Conservation (phyloP, 2,329 filamentous ascomycete genomes). For the Colletotrichum liaoningense region DNA sequence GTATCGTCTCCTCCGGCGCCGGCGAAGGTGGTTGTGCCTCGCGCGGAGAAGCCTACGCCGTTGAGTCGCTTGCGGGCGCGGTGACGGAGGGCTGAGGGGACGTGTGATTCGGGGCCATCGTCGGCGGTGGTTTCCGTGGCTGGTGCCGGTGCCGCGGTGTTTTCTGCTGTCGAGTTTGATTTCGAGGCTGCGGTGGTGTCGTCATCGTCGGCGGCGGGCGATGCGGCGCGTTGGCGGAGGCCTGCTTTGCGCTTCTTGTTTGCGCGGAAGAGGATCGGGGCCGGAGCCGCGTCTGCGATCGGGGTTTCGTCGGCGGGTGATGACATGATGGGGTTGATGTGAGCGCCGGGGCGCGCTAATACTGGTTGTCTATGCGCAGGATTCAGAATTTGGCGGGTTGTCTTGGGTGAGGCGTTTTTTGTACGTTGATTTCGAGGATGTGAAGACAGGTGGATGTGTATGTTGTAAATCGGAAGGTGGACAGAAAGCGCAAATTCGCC, state of each 20-base stretch:
- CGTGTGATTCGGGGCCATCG: constrained; percentile 18
- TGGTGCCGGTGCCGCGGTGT: constrained; percentile 17
- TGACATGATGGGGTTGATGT: constrained; percentile 37
- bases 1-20: constrained; percentile 40
- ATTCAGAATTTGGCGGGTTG: neutral
- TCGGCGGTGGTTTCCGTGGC: constrained; percentile 23
- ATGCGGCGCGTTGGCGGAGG: constrained; percentile 62
- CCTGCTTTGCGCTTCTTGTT: constrained; percentile 68
- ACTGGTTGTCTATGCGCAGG: no score
- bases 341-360: neutral
- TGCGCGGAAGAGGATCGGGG: constrained; percentile 62
- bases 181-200: neutral
- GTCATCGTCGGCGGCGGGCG: constrained; percentile 39
- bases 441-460: neutral
- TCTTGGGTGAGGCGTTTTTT: neutral
- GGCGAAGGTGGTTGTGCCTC: constrained; percentile 38
- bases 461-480: neutral
- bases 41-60: constrained; percentile 67
- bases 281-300: constrained; percentile 17
- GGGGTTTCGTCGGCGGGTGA: constrained; percentile 37
- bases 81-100: constrained; percentile 51
- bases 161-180: constrained; percentile 2
- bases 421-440: neutral
- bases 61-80: constrained; percentile 60
- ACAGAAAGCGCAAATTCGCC: neutral